Evolutionary conservation across 148 eudicot genomes (phyloP).

Genomic region (Rhododendron griersonianum): DNA sequence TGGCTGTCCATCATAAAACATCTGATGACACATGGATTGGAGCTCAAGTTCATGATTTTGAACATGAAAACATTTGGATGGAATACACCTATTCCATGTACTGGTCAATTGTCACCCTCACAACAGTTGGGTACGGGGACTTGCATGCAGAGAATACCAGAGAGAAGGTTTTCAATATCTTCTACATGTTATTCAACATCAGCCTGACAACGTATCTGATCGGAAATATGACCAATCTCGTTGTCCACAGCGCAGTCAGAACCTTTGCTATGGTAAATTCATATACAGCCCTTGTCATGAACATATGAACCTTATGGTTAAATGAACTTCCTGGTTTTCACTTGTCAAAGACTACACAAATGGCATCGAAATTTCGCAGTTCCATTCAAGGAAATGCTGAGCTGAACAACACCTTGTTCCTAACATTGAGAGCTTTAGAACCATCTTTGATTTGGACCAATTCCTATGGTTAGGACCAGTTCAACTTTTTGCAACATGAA

Average conservation of each 20-base stretch:
- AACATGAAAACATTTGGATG: conserved; percentile 37
- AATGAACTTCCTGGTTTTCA: neutral
- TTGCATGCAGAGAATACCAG: conserved; percentile 41
- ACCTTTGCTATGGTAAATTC: conserved; percentile 48
- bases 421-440: neutral
- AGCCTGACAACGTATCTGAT: conserved; percentile 52
- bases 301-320: neutral
- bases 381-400: neutral
- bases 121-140: conserved; percentile 56
- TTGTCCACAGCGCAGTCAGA: conserved; percentile 45
- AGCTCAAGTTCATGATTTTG: conserved; percentile 26
- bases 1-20: conserved; percentile 29
- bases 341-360: neutral
- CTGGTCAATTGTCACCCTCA: conserved; percentile 56
- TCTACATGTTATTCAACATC: conserved; percentile 59
- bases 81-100: conserved; percentile 48
- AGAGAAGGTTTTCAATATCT: conserved; percentile 43
- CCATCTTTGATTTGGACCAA: neutral
- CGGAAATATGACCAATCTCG: conserved; percentile 58
- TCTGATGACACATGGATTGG: conserved; percentile 47
- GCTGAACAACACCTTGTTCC: neutral
- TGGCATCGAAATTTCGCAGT: neutral
- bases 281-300: neutral
- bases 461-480: neutral
- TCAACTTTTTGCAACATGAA: neutral